Evolutionary conservation across 192 early-diverging fungal genomes (phyloP), one percentile per base, ranked within the genome.

Genomic region (Backusella morwellensis): DNA sequence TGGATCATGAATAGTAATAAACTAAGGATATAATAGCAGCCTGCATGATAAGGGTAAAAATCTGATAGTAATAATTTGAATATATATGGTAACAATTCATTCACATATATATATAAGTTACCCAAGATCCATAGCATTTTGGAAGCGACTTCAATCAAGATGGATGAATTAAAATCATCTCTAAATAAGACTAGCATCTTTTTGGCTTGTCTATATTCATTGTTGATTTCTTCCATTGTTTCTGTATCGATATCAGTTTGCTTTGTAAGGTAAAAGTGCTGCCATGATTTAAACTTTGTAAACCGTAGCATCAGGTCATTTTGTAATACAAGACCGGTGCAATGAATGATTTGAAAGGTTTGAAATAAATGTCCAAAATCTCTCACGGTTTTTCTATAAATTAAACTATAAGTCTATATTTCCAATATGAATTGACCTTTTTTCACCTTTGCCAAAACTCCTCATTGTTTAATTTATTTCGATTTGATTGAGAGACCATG

Each of bases 51-150:
- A 12, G 68, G 36, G 4, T 38, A 69, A 4, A 38, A 35, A 38
- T 69, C 68, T 69, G 40, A 11, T 59, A 11, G 29, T 23, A 59
- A 21, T 54, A 23, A 21, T 54, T 21, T 54, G 21, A 21, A 54
- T 54, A 54, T 8, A 54, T 21, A 54, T n/a, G 19, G 5, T 54
- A 1, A 8, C 32, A 32, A 32, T 32, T 32, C 4, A 54, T 17
- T 54, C 2, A 59, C 8, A 40, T 34, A 32, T 32, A 32, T 32
- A 32, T 21, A 35, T 17, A 72, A 19, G 26, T 17, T 40, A 69
- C 68, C 68, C 7, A 69, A 41, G 17, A 69, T 69, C 68, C 68
- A 69, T 38, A 69, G 7, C 68, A 69, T 69, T n/a, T 69, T 69
- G 15, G 36, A 23, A 23, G 36, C 68, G 21, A 69, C n/a, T 69